Conservation (phyloP, 805 yeast genomes). For the Tetrapisispora namnaoensis region DNA sequence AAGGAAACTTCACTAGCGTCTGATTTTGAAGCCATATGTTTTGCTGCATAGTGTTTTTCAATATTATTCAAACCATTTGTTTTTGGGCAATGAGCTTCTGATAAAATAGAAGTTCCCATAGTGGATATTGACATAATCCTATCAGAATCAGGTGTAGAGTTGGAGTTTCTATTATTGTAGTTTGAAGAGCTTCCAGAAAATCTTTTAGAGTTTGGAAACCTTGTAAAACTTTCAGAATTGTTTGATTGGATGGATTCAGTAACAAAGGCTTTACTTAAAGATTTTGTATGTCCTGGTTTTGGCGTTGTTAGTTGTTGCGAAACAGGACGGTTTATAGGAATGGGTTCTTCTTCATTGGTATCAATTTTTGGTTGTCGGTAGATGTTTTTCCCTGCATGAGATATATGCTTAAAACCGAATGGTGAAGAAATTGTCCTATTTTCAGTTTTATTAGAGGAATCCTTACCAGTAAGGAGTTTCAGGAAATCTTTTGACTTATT, state of each 20-base stretch:
- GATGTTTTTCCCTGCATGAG: slow-evolving; percentile 26
- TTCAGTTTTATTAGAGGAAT: slow-evolving; percentile 10
- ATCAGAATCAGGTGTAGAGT: slow-evolving; percentile 7
- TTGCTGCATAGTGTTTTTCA: slow-evolving; percentile 8
- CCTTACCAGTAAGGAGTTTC: slow-evolving; percentile 13
- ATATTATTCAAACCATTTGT: slow-evolving; percentile 8
- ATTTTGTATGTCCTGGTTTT: background rate
- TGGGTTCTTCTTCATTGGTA: background rate
- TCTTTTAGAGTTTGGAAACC: background rate
- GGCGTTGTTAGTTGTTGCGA: background rate
- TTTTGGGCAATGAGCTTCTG: slow-evolving; percentile 9
- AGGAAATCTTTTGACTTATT: slow-evolving; percentile 17
- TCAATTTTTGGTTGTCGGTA: background rate
- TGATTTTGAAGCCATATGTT: slow-evolving; percentile 6
- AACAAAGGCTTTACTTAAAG: slow-evolving; percentile 10
- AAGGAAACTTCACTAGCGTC: slow-evolving; percentile 14
- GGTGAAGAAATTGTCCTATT: slow-evolving; percentile 29
- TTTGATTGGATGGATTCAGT: slow-evolving; percentile 5
- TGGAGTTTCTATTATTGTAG: slow-evolving; percentile 7
- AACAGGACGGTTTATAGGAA: background rate
- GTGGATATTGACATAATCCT: slow-evolving; percentile 25
- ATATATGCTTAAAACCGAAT: slow-evolving; percentile 32
- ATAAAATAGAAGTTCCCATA: slow-evolving; percentile 21
- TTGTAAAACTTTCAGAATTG: background rate
- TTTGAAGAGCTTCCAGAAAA: slow-evolving; percentile 5